Percentiles rank a stretch among this genome's conserved stretches.
phyloP scores from a whole-genome alignment of 176 grass and related monocot species.

The Carex littledalei region DNA sequence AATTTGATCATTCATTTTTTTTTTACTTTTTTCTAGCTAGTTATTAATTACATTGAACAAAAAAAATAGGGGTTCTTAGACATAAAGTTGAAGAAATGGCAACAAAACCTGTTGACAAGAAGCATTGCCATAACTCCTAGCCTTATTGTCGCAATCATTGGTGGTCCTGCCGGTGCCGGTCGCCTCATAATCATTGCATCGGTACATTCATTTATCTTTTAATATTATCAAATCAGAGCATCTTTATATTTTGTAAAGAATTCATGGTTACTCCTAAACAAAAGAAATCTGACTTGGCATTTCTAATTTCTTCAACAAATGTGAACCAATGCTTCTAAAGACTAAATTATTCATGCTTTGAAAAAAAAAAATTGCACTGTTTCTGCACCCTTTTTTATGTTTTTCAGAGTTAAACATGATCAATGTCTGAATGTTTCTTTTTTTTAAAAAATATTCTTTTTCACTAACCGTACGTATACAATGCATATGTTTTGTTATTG shows the following conservation, averaged over 20 bases:
- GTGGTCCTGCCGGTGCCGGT: constrained; percentile 35
- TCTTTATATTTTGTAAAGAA: background rate
- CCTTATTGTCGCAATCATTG: constrained; percentile 45
- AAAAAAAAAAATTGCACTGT: too few relatives aligned
- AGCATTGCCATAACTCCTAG: constrained; percentile 56
- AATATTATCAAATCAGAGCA: background rate
- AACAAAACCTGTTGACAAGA: constrained; percentile 57
- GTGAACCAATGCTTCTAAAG: too few relatives aligned
- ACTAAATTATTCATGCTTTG: too few relatives aligned
- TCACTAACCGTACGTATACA: background rate
- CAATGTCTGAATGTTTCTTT: background rate
- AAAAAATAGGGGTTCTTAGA: constrained; percentile 63
- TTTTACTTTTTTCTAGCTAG: too few relatives aligned
- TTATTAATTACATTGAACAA: background rate
- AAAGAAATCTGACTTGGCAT: background rate
- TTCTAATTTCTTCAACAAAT: background rate
- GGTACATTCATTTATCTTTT: constrained; percentile 23
- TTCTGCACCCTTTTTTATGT: background rate
- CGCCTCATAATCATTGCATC: constrained; percentile 68
- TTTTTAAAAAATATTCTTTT: background rate
- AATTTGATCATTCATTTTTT: background rate
- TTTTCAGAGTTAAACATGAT: background rate
- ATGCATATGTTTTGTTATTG: constrained; percentile 2
- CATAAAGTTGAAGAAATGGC: constrained; percentile 60
- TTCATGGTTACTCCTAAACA: background rate